These are phyloP conservation scores for Salix arbutifolia DNA, from an alignment of 345 rosid species.

Conservation along the genomic window DNA sequence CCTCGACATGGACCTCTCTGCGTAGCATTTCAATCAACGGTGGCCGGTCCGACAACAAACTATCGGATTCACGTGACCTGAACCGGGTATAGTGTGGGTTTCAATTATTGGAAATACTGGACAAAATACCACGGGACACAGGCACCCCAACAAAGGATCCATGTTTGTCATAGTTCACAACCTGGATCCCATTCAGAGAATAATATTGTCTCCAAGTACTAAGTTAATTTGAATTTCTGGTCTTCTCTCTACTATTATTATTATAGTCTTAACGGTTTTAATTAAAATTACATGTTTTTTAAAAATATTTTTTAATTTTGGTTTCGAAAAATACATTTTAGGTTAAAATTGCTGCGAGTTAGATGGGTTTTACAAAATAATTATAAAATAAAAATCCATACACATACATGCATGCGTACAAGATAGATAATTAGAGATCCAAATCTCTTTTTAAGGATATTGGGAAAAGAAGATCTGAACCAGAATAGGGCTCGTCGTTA, in stretches of 20 bases:
- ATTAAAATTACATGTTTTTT: no score
- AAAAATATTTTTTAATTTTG: no score
- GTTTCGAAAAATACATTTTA: no score
- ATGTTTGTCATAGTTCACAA: constrained; percentile 3
- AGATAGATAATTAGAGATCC: no score
- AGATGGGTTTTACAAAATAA: no score
- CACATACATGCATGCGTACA: no score
- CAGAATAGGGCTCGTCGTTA: background rate
- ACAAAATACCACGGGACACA: background rate
- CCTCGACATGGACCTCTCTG: background rate
- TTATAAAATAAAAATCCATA: no score
- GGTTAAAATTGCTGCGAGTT: no score
- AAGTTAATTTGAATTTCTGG: no score
- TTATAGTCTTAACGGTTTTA: no score
- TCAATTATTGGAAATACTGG: constrained; percentile 4
- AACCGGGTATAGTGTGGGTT: background rate
- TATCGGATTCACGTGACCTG: constrained; percentile 6
- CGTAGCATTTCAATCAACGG: background rate
- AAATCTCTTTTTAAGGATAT: no score
- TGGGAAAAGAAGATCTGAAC: background rate
- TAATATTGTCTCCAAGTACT: background rate
- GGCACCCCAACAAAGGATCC: background rate
- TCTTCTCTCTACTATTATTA: no score
- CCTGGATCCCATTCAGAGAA: constrained; percentile 7
- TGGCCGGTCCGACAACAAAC: background rate